Evolutionary conservation across 169 alveolate genomes (phyloP).

Genomic region (Plasmodium inui): DNA sequence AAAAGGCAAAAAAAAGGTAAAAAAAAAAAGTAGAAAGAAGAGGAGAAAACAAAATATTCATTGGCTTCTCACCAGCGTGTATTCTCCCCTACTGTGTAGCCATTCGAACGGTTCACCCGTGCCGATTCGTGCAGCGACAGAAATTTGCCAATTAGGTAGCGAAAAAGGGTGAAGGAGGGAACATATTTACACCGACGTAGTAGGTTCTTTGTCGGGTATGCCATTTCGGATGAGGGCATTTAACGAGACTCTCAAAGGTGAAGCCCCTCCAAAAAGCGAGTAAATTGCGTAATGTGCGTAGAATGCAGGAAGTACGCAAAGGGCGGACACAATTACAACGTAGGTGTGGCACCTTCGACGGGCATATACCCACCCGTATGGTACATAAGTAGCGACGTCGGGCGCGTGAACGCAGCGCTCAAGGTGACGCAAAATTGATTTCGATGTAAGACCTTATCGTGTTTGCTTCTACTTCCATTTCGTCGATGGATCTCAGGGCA

Average conservation of each 20-base stretch:
- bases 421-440: slow-evolving; percentile 1
- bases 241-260: background rate
- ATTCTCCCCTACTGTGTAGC: background rate
- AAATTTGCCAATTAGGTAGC: background rate
- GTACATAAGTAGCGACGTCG: background rate
- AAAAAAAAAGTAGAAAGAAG: background rate
- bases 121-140: background rate
- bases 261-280: background rate
- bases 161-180: background rate
- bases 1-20: background rate
- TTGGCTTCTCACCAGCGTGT: background rate
- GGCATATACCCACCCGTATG: background rate
- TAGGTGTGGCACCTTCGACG: background rate
- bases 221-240: background rate
- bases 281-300: background rate
- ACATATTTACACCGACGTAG: background rate
- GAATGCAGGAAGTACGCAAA: background rate
- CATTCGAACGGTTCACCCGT: background rate
- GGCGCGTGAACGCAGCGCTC: background rate
- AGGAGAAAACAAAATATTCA: background rate
- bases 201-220: background rate
- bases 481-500: slow-evolving; percentile 48
- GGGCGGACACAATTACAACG: background rate
- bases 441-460: slow-evolving; percentile 52
- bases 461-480: slow-evolving; percentile 67